Base-by-base conservation (phyloP, 176 grass and related monocot species). In the Carex littledalei region DNA sequence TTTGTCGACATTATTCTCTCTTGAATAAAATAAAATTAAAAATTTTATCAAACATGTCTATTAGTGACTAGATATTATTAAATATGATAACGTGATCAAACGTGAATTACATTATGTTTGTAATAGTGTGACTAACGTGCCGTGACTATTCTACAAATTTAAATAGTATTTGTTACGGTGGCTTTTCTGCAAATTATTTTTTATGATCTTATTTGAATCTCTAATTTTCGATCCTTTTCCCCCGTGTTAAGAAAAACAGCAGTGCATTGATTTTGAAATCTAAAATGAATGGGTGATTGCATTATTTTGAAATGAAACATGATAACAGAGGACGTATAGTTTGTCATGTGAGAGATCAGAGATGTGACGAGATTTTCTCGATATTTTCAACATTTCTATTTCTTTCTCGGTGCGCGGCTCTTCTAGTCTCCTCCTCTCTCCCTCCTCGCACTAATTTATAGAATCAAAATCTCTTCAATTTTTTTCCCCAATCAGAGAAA, bases 301-400 rank as follows among this genome's bases (percentile, higher is more conserved):
- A 71, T 4, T 4, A 9, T n/a, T 20, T 8, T 52, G 43, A 24
- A 75, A 24, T 75, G 21, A n/a, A 18, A 26, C 14, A 21, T 3
- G 52, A 75, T 73, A 77, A 16, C 72, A 77, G 72, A 77, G 45
- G 5, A 78, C 0, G 13, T 56, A 55, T 14, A 78, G 50, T 32
- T 56, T 1, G 74, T 32, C 74, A 78, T 32, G 74, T 78, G 74
- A 56, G 49, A 55, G 74, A 56, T 78, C 50, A 56, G 49, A 55
- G 74, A 56, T 78, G 74, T 34, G 22, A 56, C 34, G 81, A 83
- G 81, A 83, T 68, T 43, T 54, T 68, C 61, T 50, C 81, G 63
- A 26, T 65, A 53, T 45, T 83, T 31, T 67, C 81, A 83, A 67
- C 62, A 29, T 67, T 67, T 67, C 18, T 13, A 10, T 67, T 50